Base-by-base conservation (phyloP, 139 green algal species). In the Desmodesmus armatus region DNA sequence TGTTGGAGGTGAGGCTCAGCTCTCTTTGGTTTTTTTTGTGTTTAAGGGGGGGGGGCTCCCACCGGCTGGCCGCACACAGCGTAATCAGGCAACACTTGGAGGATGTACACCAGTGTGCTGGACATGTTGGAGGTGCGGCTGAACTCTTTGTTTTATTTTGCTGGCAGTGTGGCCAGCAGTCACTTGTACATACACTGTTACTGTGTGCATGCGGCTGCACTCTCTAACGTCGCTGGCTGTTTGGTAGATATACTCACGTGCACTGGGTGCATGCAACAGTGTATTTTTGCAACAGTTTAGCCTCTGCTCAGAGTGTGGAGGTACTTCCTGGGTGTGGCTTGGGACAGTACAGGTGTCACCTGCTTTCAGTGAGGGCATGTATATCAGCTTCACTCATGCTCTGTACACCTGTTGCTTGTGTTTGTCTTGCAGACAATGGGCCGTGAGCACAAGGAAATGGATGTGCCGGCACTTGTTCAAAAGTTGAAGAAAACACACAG, bases 91-190 rank as follows among this genome's bases (percentile, higher is more conserved):
- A 86, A 87, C 21, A 90, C 91, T 75, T 92, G 94, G 82, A 35
- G 92, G 37, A 95, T 95, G 92, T 93, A 94, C 90, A 87, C 87
- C 25, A 91, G 92, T 76, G 93, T 95, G 70, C 58, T 86, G 33
- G 86, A 90, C 29, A 91, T 90, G 90, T 79, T 95, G 7, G 85
- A 91, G 87, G 62, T 41, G 62, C 37, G 7, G 4, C 19, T 4
- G 25, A 3, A 21, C 5, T 62, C 19, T 21, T 21, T 3, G 3
- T 62, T 17, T 27, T 2, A 80, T 91, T 84, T 93, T 94, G 73
- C 53, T 85, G 25, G 85, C 89, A 43, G 90, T 89, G 89, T 80
- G 94, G 27, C 84, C 91, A 85, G 25, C 33, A 9, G 19, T 15
- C 25, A 35, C 9, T 66, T 33, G 27, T 63, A 63, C 47, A 58